Percentiles rank a stretch among this genome's conserved stretches.
phyloP scores from a whole-genome alignment of 768 basidiomycete species.

The Amanita polypyramis region DNA sequence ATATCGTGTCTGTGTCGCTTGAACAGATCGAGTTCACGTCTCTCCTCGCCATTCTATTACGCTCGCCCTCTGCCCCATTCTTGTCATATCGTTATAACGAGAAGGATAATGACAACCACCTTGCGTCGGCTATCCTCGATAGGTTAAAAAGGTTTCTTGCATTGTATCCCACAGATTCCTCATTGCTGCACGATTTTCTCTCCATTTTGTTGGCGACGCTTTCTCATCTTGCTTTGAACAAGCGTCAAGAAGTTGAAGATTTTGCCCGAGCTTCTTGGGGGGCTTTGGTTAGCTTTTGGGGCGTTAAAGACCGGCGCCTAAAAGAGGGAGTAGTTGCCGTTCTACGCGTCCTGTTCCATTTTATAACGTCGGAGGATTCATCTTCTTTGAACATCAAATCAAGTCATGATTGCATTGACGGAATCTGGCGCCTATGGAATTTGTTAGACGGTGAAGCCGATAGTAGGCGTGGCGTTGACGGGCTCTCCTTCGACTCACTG shows the following conservation, averaged over 20 bases:
- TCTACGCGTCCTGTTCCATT: slow-evolving; percentile 64
- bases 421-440: slow-evolving; percentile 42
- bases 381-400: slow-evolving; percentile 10
- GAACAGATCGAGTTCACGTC: slow-evolving; percentile 69
- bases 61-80: slow-evolving; percentile 49
- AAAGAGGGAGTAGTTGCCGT: slow-evolving; percentile 78
- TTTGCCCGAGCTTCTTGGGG: slow-evolving; percentile 61
- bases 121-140: slow-evolving; percentile 43
- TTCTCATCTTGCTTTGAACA: slow-evolving; percentile 71
- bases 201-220: slow-evolving; percentile 58
- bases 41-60: slow-evolving; percentile 49
- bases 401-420: slow-evolving; percentile 32
- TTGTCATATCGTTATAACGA: slow-evolving; percentile 19
- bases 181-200: slow-evolving; percentile 70
- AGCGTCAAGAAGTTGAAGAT: slow-evolving; percentile 39
- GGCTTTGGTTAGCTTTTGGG: slow-evolving; percentile 61
- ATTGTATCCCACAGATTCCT: slow-evolving; percentile 61
- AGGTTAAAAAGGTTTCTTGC: slow-evolving; percentile 46
- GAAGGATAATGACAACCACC: slow-evolving; percentile 16
- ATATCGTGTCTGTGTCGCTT: slow-evolving; percentile 25
- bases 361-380: slow-evolving; percentile 33
- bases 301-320: slow-evolving; percentile 60
- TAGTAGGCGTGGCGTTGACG: slow-evolving; percentile 52
- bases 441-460: slow-evolving; percentile 54
- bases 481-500: slow-evolving; percentile 54